Evolutionary conservation across 805 yeast species (phyloP), one percentile per base, ranked within the genome.

Genomic region (Kazachstania taianensis): DNA sequence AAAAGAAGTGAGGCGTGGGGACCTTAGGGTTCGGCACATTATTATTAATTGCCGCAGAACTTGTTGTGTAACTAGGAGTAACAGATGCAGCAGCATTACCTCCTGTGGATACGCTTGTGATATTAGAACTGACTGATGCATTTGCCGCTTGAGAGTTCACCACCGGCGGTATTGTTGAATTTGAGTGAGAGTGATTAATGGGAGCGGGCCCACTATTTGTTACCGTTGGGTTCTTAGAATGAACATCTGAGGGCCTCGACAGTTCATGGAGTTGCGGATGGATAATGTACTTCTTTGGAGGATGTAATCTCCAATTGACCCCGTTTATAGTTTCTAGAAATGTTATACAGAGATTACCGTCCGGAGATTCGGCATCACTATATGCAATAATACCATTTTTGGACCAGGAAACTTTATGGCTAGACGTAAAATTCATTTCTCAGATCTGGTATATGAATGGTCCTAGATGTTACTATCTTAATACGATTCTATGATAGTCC

Each of bases 331-430:
- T 75, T 46, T 79, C 87, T 39, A 85, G 50, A 56, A 79, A 76
- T 0, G 94, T 78, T 40, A 83, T 59, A 32, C 65, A 61, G 16
- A 84, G 50, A 41, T 67, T 68, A 6, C 56, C 48, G 24, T 54
- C 48, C 14, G 54, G 47, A 32, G 57, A 57, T 26, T 44, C 49
- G 27, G 66, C 59, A 37, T 71, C 67, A 5, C 75, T 61, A 46
- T 79, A 84, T 1, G 94, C 94, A 22, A 87, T 70, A 46, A 84
- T 74, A 10, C 96, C 96, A 45, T 78, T 81, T 44, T 76, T 73
- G 8, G 94, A 81, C 95, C 95, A 85, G 8, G 84, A 70, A 7
- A 79, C 67, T 32, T 41, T 42, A 28, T 48, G 41, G 29, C 47
- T 46, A 10, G 44, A 47, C 9, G 43, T 19, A 15, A 37, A 38